A percentile compares a stretch with the other conserved stretches of the same genome.
Evolutionary conservation across 2,329 filamentous ascomycete genomes (phyloP).

Genomic region (Neofusicoccum parvum): DNA sequence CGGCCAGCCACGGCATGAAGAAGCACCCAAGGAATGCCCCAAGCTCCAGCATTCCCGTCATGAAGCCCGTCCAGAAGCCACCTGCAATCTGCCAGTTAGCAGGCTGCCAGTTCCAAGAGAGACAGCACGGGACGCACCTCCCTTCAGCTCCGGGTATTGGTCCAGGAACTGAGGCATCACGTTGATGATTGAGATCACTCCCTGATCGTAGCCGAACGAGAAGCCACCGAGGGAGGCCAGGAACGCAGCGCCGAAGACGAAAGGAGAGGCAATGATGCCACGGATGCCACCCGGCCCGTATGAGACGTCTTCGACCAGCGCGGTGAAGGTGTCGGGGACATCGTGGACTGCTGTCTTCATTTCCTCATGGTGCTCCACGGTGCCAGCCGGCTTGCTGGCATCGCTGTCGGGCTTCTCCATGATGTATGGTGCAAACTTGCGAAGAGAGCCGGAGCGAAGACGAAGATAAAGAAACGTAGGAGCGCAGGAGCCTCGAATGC

Average conservation of each 20-base stretch:
- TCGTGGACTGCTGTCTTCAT: neutral
- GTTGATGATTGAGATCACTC: constrained; percentile 44
- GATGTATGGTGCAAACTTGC: neutral
- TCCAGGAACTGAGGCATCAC: constrained; percentile 50
- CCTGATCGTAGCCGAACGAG: constrained; percentile 38
- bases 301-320: constrained; percentile 16
- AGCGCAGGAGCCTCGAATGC: no score
- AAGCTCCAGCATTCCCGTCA: constrained; percentile 49
- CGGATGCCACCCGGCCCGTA: constrained; percentile 36
- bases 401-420: neutral
- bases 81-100: neutral
- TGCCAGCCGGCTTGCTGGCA: neutral
- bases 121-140: neutral
- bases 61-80: constrained; percentile 42
- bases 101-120: no score
- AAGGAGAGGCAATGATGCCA: constrained; percentile 40
- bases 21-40: constrained; percentile 43
- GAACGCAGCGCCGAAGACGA: constrained; percentile 47
- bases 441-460: no score
- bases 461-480: no score
- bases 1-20: constrained; percentile 42
- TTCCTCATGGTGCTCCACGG: neutral
- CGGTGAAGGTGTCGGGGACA: neutral
- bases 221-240: constrained; percentile 47
- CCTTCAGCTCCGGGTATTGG: constrained; percentile 37